Evolutionary conservation across 495 filamentous ascomycete species (phyloP), one percentile per base, ranked within the genome.

Genomic region (Tricharina praecox): DNA sequence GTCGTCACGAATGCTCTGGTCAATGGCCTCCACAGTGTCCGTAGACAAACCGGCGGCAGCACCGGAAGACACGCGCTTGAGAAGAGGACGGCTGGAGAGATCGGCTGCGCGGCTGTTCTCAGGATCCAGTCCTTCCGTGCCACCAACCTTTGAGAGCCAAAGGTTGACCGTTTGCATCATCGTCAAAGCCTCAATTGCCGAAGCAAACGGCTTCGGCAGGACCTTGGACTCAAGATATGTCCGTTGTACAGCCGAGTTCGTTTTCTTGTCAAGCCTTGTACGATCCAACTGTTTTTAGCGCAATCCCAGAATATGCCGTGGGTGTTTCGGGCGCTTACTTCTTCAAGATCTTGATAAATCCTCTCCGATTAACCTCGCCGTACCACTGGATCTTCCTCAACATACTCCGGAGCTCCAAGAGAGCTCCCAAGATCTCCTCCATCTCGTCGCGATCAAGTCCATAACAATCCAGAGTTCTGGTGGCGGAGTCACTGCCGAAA

Each of bases 301-400:
- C 16, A 9, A 37, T 5, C 20, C 24, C 23, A 24, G 2, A 42
- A 4, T 10, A 3, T 2, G 13, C 24, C 13, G 21, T 25, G 13
- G 23, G 13, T 3, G 23, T 57, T 24, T 11, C 9, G 21, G 24
- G 40, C 8, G 15, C 42, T 23, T 59, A 68, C 63, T 97, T 97
- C 69, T 95, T 97, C 18, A 86, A 88, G 64, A 97, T 96, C 66
- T 97, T 97, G 55, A 92, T 72, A 56, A 97, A 97, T 0, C 90
- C 90, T 49, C 82, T 74, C 28, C 87, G 74, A 59, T 97, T 97
- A 54, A 96, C 86, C 66, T 96, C 90, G 51, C 85, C 92, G 52
- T 94, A 96, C 87, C 87, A 95, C 64, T 92, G 82, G 50, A 97
- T 69, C 52, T 95, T 95, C 35, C 88, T 74, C 48, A 95, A 63